Evolutionary conservation across 805 yeast species (phyloP).

Genomic region (Cyberlindnera japonica): DNA sequence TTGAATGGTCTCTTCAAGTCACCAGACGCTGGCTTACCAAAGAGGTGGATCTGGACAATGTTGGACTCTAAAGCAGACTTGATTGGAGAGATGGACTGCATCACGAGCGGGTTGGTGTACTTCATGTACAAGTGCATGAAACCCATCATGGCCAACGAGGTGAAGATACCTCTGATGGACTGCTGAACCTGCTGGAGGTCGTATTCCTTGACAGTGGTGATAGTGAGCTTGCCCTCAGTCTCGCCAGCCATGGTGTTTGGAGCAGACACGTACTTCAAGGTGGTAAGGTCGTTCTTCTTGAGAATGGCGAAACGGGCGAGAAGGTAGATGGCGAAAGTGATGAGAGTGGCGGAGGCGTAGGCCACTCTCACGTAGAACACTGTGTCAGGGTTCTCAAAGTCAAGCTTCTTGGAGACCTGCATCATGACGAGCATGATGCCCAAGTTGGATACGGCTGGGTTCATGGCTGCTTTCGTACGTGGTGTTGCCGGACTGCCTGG

Average conservation of each 20-base stretch:
- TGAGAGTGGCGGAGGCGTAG: conserved; percentile 61
- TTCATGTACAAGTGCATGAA: conserved; percentile 98
- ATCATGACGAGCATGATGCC: conserved; percentile 92
- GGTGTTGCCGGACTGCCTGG: not conserved
- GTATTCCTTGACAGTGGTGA: conserved; percentile 92
- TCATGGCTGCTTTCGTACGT: conserved; percentile 53
- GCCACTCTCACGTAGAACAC: conserved; percentile 71
- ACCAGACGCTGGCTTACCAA: conserved; percentile 78
- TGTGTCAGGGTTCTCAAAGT: conserved; percentile 78
- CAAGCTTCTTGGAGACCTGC: conserved; percentile 87
- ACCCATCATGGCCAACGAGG: conserved; percentile 94
- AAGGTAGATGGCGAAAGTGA: conserved; percentile 65
- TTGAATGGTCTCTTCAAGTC: conserved; percentile 97
- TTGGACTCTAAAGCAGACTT: conserved; percentile 88
- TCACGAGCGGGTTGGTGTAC: conserved; percentile 93
- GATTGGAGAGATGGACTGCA: conserved; percentile 89
- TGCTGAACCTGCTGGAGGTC: conserved; percentile 82
- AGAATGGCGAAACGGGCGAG: conserved; percentile 57
- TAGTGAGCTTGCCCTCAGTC: conserved; percentile 66
- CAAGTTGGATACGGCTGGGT: conserved; percentile 83
- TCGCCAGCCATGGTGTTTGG: conserved; percentile 77
- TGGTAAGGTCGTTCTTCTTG: conserved; percentile 83
- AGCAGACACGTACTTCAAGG: conserved; percentile 86
- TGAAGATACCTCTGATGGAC: conserved; percentile 78
- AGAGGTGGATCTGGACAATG: conserved; percentile 86